Percentiles rank a stretch among this genome's conserved stretches.
These are phyloP conservation scores for Chlamydomonas sp. DNA, from an alignment of 139 green algal genomes.

Conservation along the genomic window DNA sequence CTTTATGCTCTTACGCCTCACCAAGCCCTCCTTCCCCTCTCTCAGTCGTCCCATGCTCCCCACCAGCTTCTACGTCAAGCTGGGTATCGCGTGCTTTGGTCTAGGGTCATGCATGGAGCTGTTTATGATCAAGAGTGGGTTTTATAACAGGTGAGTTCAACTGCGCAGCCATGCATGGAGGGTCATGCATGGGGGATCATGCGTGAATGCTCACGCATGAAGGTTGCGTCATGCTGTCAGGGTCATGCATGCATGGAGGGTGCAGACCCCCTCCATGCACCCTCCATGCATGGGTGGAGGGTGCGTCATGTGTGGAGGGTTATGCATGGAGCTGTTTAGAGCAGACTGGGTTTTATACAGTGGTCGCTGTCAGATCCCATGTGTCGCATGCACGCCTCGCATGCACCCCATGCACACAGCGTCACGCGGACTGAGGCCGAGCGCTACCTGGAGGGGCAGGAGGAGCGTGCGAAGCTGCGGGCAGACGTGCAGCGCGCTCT, in stretches of 20 bases:
- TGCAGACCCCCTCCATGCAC: neutral
- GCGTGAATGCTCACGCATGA: neutral
- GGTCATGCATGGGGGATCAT: too few relatives aligned
- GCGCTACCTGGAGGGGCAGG: neutral
- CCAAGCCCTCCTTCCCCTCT: too few relatives aligned
- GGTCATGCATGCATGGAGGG: neutral
- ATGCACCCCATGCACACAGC: too few relatives aligned
- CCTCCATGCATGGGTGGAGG: neutral
- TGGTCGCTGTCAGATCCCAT: too few relatives aligned
- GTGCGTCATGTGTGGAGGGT: neutral
- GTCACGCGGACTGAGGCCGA: conserved; percentile 2
- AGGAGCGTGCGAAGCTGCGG: neutral
- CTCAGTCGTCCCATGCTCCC: too few relatives aligned
- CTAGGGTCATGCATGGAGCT: conserved; percentile 70
- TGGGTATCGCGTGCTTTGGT: neutral
- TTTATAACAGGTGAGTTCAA: conserved; percentile 64
- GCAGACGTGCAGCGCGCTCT: neutral
- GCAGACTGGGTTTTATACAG: too few relatives aligned
- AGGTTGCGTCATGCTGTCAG: neutral
- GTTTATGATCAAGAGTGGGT: conserved; percentile 90
- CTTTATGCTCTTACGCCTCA: too few relatives aligned
- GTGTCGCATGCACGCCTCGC: too few relatives aligned
- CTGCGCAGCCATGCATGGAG: neutral
- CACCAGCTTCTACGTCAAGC: conserved; percentile 9
- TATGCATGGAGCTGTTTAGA: neutral